These are phyloP conservation scores for Cucurbita moschata DNA, from an alignment of 306 rosid genomes.

Conservation along the genomic window DNA sequence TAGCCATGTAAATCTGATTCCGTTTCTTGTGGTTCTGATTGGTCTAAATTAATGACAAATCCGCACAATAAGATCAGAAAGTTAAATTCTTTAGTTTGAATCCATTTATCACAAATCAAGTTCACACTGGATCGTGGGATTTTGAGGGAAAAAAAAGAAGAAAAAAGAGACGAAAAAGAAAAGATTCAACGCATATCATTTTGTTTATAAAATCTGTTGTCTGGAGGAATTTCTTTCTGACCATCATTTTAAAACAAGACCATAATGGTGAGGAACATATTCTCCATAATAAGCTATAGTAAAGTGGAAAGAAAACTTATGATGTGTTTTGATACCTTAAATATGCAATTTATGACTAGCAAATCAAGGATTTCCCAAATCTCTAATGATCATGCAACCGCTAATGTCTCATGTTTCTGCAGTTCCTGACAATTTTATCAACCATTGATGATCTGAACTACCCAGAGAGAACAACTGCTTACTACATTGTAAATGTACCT, in stretches of 20 bases:
- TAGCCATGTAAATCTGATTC: not conserved
- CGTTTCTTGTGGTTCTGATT: slow-evolving; percentile 2
- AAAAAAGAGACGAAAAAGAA: not conserved
- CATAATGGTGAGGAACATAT: not conserved
- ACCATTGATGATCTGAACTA: slow-evolving; percentile 91
- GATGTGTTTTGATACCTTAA: slow-evolving; percentile 7
- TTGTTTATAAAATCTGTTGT: not conserved
- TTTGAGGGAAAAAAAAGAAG: not conserved
- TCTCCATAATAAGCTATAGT: not conserved
- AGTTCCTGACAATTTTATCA: slow-evolving; percentile 68
- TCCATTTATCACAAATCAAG: not conserved
- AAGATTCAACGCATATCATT: not conserved
- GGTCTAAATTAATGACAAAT: not conserved
- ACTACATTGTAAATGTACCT: slow-evolving; percentile 77
- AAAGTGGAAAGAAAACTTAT: not conserved
- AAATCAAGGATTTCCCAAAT: not conserved
- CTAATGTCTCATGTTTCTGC: slow-evolving; percentile 23
- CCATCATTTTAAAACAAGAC: not conserved
- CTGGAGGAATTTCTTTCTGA: not conserved
- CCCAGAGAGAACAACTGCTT: slow-evolving; percentile 85
- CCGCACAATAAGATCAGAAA: not conserved
- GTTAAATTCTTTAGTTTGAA: not conserved
- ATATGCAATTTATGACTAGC: not conserved
- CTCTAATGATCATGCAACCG: not conserved
- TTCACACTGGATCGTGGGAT: not conserved